Percentiles rank a stretch among this genome's conserved stretches.
These are phyloP conservation scores for Bipolaris victoriae DNA, from an alignment of 2,329 filamentous ascomycete genomes.

Conservation along the genomic window DNA sequence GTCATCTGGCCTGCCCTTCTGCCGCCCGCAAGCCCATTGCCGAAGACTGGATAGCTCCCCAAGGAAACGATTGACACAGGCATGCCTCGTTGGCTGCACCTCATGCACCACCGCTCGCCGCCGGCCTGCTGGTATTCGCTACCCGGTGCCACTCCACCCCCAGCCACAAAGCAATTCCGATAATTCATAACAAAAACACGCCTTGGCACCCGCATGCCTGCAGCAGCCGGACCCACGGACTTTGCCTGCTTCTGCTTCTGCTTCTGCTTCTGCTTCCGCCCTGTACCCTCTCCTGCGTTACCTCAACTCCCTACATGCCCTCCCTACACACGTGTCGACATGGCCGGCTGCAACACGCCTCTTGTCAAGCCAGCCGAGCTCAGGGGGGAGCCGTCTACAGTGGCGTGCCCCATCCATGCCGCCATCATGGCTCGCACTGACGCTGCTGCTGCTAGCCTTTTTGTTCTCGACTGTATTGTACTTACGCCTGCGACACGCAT, in stretches of 20 bases:
- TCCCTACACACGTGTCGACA: no score
- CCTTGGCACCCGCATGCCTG: background rate
- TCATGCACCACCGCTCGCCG: background rate
- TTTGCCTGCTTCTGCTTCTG: no score
- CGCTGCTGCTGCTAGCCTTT: slow-evolving; percentile 8
- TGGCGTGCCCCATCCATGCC: slow-evolving; percentile 15
- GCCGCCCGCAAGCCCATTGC: slow-evolving; percentile 4
- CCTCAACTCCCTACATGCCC: no score
- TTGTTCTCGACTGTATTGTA: slow-evolving; percentile 10
- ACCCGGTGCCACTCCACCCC: no score
- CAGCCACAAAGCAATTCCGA: no score
- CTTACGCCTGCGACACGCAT: slow-evolving; percentile 4
- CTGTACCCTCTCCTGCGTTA: no score
- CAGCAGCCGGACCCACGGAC: background rate
- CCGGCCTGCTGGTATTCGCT: no score
- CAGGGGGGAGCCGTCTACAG: slow-evolving; percentile 13
- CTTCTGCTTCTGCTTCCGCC: no score
- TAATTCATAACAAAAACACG: background rate
- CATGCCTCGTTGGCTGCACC: background rate
- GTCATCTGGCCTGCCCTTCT: background rate
- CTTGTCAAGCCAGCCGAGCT: slow-evolving; percentile 1
- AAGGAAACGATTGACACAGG: no score
- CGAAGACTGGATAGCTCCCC: slow-evolving; percentile 21
- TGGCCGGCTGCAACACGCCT: slow-evolving; percentile 1
- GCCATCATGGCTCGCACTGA: slow-evolving; percentile 13